Evolutionary conservation across 495 filamentous ascomycete genomes (phyloP), one percentile per base, ranked within the genome.

Genomic region (Hypomontagnella submonticulosa): DNA sequence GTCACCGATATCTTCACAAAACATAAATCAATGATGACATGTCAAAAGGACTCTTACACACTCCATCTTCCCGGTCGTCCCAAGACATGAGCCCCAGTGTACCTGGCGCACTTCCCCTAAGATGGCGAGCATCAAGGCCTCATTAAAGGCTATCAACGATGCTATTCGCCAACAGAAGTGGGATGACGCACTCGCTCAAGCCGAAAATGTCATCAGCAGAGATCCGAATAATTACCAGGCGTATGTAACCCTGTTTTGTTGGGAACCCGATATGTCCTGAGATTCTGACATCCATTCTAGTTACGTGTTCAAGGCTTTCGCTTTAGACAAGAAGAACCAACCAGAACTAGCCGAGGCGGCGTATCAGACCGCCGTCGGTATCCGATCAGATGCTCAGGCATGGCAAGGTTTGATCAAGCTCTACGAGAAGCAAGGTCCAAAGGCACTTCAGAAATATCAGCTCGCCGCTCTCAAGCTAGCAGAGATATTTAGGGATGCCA

Each of bases 371-470:
- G 94, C 95, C 4, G 87, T 90, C n/a, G 58, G 66, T 4, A 73
- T 84, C 34, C 83, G 84, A 63, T 75, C 75, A 4, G 85, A 87
- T 50, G 77, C 83, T 38, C 85, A 92, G 56, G 90, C 90, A 63
- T 98, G 92, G 93, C 90, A 95, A 77, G 95, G 95, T 4, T 79
- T 98, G n/a, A 84, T 95, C 70, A 89, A 85, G 63, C 70, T 97
- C 9, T 97, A 94, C 70, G 91, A 96, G 70, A 88, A 84, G 59
- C 90, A 92, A 70, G 86, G 85, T 3, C 72, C 77, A 19, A 80
- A 81, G 23, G 91, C 89, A 57, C 77, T 97, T 10, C 87, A 88
- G 49, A 79, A 87, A 50, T 96, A 97, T 71, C 88, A 89, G 54
- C 76, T 86, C 30, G 91, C 89, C 7, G 88, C 85, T 3, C 71